Evolutionary conservation across 805 yeast genomes (phyloP), one percentile per base, ranked within the genome.

Genomic region (Starmera quercuum): DNA sequence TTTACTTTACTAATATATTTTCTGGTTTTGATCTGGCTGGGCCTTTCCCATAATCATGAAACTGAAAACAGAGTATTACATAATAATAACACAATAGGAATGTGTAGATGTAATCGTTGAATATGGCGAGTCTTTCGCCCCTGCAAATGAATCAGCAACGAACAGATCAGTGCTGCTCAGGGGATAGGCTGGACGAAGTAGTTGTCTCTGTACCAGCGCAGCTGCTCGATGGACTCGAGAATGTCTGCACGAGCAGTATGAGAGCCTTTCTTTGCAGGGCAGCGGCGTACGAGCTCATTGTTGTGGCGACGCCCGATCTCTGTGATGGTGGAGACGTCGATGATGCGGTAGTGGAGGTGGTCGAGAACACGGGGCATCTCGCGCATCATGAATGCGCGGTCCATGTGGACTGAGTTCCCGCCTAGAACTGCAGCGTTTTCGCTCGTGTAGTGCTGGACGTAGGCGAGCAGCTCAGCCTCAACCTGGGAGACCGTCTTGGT

Each of bases 211-310:
- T 80, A 85, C 83, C 87, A 92, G 44, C 64, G 69, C 51, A 92
- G 63, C 55, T 92, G 95, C 7, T 59, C 72, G 27, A 92, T 90
- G 48, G 95, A 84, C 56, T 92, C 98, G 31, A 83, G 46, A 31
- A 92, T 92, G 56, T 92, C 99, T 12, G 77, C 67, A 42, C 72
- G 73, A 0, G 99, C 98, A 0, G 97, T 90, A 56, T 92, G 99
- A 1, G 70, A 69, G 15, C 71, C 67, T 31, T 59, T 60, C 58
- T 94, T 92, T 25, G 57, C 64, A 6, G 90, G 97, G 44, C 60
- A 64, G 36, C 47, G 51, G 37, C 55, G 55, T 59, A 80, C 65
- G 32, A 87, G 58, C 4, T 56, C 61, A 1, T 83, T 82, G 53
- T 85, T 85, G 51, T 83, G 88, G 48, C 97, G 75, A 30, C 60